These are phyloP conservation scores for Salix brachista DNA, from an alignment of 345 rosid species.

Conservation along the genomic window DNA sequence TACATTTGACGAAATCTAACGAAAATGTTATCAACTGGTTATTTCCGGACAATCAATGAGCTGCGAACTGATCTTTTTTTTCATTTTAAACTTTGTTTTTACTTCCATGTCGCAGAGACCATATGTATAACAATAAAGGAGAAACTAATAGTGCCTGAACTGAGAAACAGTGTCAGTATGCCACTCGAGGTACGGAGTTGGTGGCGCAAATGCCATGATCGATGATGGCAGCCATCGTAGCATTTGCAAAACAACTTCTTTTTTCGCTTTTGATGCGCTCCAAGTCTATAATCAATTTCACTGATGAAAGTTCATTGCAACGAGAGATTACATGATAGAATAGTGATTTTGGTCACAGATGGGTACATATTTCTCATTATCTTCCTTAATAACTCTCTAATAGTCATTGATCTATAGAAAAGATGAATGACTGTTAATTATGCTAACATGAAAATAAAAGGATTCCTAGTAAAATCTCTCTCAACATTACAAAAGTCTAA, in stretches of 20 bases:
- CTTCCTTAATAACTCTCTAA: neutral
- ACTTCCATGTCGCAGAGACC: neutral
- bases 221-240: no score
- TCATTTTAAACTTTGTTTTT: no score
- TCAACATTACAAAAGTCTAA: neutral
- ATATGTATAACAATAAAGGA: neutral
- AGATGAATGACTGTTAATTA: neutral
- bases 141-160: neutral
- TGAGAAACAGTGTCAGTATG: no score
- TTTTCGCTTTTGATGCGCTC: neutral
- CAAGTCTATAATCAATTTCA: neutral
- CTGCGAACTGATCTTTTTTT: no score
- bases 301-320: neutral
- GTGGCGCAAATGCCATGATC: no score
- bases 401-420: neutral
- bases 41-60: no score
- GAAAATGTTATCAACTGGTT: no score
- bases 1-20: no score
- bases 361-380: neutral
- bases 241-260: neutral
- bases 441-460: neutral
- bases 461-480: neutral
- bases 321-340: neutral
- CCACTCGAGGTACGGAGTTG: no score
- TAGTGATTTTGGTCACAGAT: neutral